A percentile compares a stretch with the other conserved stretches of the same genome.
Conservation (phyloP, 306 rosid genomes). For the Cicer cuneatum region DNA sequence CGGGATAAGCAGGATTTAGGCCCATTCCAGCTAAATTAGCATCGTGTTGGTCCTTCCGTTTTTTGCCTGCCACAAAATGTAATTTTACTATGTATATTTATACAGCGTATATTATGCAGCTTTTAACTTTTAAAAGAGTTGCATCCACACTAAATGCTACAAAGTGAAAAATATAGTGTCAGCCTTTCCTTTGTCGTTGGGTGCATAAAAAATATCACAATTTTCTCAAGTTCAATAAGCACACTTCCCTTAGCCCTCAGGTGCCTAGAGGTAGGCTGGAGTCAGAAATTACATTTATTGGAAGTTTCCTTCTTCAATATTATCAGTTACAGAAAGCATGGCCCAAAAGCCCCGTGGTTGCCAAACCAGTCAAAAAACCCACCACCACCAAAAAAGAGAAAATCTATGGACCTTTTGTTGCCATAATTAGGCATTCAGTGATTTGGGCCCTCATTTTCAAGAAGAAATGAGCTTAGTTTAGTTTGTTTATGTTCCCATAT, state of each 20-base stretch:
- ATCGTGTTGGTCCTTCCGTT: conserved; percentile 90
- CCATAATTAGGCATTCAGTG: neutral
- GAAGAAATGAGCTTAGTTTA: neutral
- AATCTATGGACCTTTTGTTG: neutral
- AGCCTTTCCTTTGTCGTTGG: neutral
- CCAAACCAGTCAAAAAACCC: neutral
- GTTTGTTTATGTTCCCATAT: neutral
- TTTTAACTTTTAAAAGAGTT: neutral
- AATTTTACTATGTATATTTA: neutral
- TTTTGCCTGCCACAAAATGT: conserved; percentile 67
- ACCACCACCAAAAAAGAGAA: neutral
- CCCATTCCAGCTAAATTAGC: conserved; percentile 86
- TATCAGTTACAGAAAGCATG: conserved; percentile 16
- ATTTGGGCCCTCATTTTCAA: neutral
- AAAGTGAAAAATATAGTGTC: neutral
- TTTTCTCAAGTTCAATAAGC: neutral
- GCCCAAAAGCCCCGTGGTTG: neutral
- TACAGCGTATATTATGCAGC: conserved; percentile 19
- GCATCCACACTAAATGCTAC: conserved; percentile 14
- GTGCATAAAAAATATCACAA: conserved; percentile 25
- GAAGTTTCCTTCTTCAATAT: conserved; percentile 9
- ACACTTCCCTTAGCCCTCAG: neutral
- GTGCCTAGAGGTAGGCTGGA: neutral
- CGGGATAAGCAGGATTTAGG: conserved; percentile 78
- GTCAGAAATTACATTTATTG: neutral